Conservation (phyloP, 2,329 filamentous ascomycete species). For the Neurospora crassa region DNA sequence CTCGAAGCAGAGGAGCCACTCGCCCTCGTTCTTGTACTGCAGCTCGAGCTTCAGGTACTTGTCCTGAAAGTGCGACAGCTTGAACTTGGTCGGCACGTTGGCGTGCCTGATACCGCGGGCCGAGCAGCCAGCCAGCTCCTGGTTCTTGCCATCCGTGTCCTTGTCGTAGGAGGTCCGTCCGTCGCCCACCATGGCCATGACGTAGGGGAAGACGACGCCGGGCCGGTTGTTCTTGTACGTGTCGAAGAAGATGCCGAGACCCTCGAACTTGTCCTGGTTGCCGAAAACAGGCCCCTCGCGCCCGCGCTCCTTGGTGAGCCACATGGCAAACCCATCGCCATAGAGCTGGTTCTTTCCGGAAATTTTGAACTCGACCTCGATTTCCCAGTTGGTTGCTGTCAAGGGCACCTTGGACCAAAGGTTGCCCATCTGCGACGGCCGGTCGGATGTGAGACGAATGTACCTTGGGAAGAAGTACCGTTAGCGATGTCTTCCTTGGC, state of each 20-base stretch:
- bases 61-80: conserved; percentile 93
- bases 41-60: conserved; percentile 83
- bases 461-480: conserved; percentile 47
- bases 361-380: conserved; percentile 93
- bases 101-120: conserved; percentile 81
- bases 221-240: conserved; percentile 99
- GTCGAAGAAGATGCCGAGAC: conserved; percentile 90
- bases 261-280: conserved; percentile 79
- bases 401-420: conserved; percentile 88
- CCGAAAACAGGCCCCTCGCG: conserved; percentile 80
- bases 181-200: conserved; percentile 98
- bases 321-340: conserved; percentile 95
- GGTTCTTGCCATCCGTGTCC: conserved; percentile 84
- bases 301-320: conserved; percentile 90
- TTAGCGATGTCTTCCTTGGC: conserved; percentile 1
- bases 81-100: conserved; percentile 70
- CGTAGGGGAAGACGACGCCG: conserved; percentile 89
- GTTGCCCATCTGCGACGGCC: conserved; percentile 85
- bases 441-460: conserved; percentile 84
- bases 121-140: conserved; percentile 90
- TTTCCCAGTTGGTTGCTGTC: conserved; percentile 98
- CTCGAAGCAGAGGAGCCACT: conserved; percentile 88
- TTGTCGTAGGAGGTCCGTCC: conserved; percentile 86
- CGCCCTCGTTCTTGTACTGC: conserved; percentile 83
- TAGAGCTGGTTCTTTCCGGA: conserved; percentile 82